Base-by-base conservation (phyloP, 1,284 basidiomycete species). In the Papiliotrema flavescens region DNA sequence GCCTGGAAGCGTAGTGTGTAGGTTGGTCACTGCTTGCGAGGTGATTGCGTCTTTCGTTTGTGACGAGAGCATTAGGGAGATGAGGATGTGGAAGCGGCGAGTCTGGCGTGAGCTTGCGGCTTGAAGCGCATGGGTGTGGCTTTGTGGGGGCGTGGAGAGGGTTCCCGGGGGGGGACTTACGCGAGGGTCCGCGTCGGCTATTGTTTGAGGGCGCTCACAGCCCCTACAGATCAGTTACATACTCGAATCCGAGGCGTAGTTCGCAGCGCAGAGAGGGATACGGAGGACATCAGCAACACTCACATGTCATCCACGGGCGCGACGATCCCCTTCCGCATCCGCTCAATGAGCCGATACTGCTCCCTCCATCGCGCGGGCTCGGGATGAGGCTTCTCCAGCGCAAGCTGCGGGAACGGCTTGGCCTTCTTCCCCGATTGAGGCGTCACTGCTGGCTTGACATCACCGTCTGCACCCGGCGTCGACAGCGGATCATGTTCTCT, bases 261-360 rank as follows among this genome's bases (percentile, higher is more conserved):
- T 19, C 13, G 40, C 13, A 42, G n/a, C n/a, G n/a, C n/a, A n/a
- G n/a, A n/a, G n/a, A n/a, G n/a, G n/a, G n/a, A n/a, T n/a, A n/a
- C n/a, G n/a, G n/a, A n/a, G n/a, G n/a, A n/a, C n/a, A n/a, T n/a
- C n/a, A n/a, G 9, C 13, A 20, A 14, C 40, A 86, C 86, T 68
- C 87, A 94, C 92, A 94, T 92, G 0, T 87, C 89, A 66, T 97
- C 92, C 3, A 96, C 92, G 0, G 93, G 90, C 0, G 92, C 92
- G 0, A 82, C 76, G 28, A 86, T 82, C 2, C 79, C 78, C 22
- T 83, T 78, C 7, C 91, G 81, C 88, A 94, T 93, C 49, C 81
- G 80, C 66, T 85, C 84, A 50, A 96, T 92, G 1, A 83, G 76
- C 37, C 82, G 80, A 65, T 92, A 95, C 15, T 83, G 82, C 56